Evolutionary conservation across 108 stramenopile species (phyloP).

Genomic region (Conticribra weissflogii): DNA sequence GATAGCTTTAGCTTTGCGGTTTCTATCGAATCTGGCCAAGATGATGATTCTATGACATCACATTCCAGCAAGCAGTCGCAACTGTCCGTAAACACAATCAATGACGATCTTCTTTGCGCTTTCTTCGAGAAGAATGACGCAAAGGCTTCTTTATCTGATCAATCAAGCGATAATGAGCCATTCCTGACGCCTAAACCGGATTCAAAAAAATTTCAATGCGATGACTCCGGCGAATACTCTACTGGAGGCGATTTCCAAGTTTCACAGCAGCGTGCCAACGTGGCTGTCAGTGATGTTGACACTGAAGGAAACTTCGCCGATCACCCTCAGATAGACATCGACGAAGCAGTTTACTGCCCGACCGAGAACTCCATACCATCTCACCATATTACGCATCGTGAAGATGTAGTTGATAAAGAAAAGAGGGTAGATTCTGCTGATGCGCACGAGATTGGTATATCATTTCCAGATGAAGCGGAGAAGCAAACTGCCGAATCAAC

Average conservation of each 20-base stretch:
- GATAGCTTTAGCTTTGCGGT: neutral
- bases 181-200: too few species aligned
- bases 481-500: too few species aligned
- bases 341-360: neutral
- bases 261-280: neutral
- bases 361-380: constrained; percentile 29
- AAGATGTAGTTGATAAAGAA: constrained; percentile 21
- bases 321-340: too few species aligned
- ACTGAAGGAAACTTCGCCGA: too few species aligned
- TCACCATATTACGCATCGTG: constrained; percentile 26
- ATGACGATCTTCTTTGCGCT: constrained; percentile 31
- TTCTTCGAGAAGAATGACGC: constrained; percentile 27
- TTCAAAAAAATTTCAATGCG: neutral
- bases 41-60: constrained; percentile 9
- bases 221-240: neutral
- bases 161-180: neutral
- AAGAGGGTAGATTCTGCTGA: neutral
- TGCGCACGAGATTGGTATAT: too few species aligned
- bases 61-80: constrained; percentile 18
- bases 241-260: neutral
- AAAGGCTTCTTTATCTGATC: neutral
- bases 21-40: constrained; percentile 11
- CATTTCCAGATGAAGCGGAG: too few species aligned
- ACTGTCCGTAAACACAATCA: constrained; percentile 32
- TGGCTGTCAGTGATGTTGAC: neutral